phyloP scores from a whole-genome alignment of 768 basidiomycete genomes.

The Boletales sp. region DNA sequence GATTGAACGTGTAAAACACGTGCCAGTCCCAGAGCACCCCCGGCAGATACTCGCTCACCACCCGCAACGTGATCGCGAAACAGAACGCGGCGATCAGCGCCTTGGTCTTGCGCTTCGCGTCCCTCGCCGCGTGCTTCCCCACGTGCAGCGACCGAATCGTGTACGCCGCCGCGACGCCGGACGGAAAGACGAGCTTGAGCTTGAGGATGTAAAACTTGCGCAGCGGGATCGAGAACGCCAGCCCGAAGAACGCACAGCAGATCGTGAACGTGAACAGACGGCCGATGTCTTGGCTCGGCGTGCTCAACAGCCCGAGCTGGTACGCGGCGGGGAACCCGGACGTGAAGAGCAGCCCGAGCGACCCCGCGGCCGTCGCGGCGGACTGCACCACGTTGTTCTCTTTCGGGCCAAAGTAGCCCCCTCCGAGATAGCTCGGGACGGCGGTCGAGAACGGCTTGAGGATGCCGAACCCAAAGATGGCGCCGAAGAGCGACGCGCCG shows the following conservation, averaged over 20 bases:
- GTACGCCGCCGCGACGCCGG: constrained; percentile 62
- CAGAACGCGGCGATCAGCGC: constrained; percentile 46
- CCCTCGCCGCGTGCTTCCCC: constrained; percentile 44
- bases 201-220: constrained; percentile 52
- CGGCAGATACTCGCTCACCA: constrained; percentile 50
- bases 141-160: constrained; percentile 61
- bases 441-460: constrained; percentile 52
- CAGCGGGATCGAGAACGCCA: constrained; percentile 64
- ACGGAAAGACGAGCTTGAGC: constrained; percentile 46
- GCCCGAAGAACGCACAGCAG: constrained; percentile 55
- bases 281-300: constrained; percentile 48
- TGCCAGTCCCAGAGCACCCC: constrained; percentile 65
- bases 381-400: constrained; percentile 40
- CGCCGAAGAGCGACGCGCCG: constrained; percentile 57
- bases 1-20: constrained; percentile 56
- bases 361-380: constrained; percentile 44
- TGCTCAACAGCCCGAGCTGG: constrained; percentile 45
- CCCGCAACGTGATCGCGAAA: constrained; percentile 48
- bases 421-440: constrained; percentile 41
- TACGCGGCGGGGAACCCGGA: constrained; percentile 61
- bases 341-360: constrained; percentile 57
- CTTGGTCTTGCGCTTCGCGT: constrained; percentile 54
- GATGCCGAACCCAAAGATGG: constrained; percentile 42
- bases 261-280: constrained; percentile 53
- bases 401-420: constrained; percentile 61